Percentiles rank a stretch among this genome's conserved stretches.
phyloP scores from a whole-genome alignment of 1,139 yeast species.

The Yamadazyma dushanensis region DNA sequence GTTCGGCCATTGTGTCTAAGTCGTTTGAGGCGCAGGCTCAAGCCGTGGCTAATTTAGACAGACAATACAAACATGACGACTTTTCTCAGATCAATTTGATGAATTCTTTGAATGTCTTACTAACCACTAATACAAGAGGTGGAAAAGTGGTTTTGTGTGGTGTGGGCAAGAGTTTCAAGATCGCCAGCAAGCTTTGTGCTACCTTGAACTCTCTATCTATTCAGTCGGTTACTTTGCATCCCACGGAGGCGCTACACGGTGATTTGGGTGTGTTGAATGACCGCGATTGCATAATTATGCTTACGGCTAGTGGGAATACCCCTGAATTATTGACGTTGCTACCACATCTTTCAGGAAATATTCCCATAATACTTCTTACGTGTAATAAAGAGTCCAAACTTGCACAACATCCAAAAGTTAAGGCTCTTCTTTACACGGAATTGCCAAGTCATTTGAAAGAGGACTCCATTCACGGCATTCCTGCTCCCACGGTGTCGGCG shows the following conservation, averaged over 20 bases:
- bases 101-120: constrained; percentile 51
- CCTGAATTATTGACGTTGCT: constrained; percentile 66
- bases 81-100: constrained; percentile 53
- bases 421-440: constrained; percentile 60
- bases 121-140: constrained; percentile 43
- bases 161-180: constrained; percentile 81
- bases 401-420: constrained; percentile 44
- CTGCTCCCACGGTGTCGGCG: constrained; percentile 87
- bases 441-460: constrained; percentile 61
- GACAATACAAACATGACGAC: constrained; percentile 32
- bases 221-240: constrained; percentile 68
- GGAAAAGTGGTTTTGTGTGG: constrained; percentile 80
- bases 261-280: constrained; percentile 74
- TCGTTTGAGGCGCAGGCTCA: constrained; percentile 35
- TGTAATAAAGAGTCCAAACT: constrained; percentile 53
- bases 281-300: constrained; percentile 62
- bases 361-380: constrained; percentile 65
- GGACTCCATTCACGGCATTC: constrained; percentile 69
- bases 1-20: constrained; percentile 10
- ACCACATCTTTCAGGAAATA: constrained; percentile 53
- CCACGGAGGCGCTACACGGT: constrained; percentile 88
- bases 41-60: constrained; percentile 31
- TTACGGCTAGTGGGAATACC: constrained; percentile 83
- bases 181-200: constrained; percentile 76
- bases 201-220: constrained; percentile 79